These are phyloP conservation scores for Aspergillus brunneoviolaceus DNA, from an alignment of 2,329 filamentous ascomycete species.

Conservation along the genomic window DNA sequence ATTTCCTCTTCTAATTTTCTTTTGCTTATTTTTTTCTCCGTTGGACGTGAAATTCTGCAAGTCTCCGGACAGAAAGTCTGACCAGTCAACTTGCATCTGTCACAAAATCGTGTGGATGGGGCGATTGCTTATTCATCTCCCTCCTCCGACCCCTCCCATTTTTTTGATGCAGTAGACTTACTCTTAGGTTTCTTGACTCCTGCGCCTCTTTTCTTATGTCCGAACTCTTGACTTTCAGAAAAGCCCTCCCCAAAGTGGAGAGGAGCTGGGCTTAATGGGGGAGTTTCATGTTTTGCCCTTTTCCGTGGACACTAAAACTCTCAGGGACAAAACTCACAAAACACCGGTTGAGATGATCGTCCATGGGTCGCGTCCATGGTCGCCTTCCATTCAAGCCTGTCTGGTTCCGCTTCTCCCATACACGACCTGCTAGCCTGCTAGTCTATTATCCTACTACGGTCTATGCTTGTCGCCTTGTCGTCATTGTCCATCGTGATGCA, in stretches of 20 bases:
- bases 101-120: slow-evolving; percentile 6
- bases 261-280: background rate
- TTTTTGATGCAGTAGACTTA: background rate
- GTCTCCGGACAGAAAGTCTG: background rate
- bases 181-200: too few species aligned
- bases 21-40: background rate
- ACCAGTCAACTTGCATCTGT: slow-evolving; percentile 9
- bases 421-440: background rate
- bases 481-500: background rate
- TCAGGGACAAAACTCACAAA: slow-evolving; percentile 17
- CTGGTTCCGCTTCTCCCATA: background rate
- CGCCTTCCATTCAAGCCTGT: slow-evolving; percentile 8
- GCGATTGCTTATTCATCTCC: background rate
- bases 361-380: slow-evolving; percentile 12
- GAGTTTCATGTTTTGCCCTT: slow-evolving; percentile 9
- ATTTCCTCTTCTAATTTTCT: background rate
- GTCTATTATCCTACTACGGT: slow-evolving; percentile 7
- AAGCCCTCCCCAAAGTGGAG: too few species aligned
- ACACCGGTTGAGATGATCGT: slow-evolving; percentile 18
- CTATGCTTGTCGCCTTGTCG: background rate
- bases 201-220: background rate
- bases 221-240: background rate
- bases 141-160: background rate
- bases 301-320: slow-evolving; percentile 7
- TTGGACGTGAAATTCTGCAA: slow-evolving; percentile 3